Evolutionary conservation across 2,329 filamentous ascomycete genomes (phyloP).

Genomic region (Aspergillus ochraceus): DNA sequence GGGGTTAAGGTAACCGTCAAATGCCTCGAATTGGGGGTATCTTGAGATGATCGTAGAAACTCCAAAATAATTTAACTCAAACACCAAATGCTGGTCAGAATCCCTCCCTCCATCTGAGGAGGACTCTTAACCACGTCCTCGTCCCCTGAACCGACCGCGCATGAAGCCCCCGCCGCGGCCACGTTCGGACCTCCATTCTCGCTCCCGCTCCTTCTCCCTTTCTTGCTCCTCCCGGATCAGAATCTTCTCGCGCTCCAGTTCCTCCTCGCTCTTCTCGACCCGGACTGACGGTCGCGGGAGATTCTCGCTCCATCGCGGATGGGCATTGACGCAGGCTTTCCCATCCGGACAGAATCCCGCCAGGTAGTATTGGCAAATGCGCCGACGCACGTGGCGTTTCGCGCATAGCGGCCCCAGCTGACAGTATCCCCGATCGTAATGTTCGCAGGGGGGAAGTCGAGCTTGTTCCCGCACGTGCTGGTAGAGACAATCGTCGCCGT

Average conservation of each 20-base stretch:
- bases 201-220: slow-evolving; percentile 54
- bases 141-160: slow-evolving; percentile 45
- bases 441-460: slow-evolving; percentile 76
- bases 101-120: not conserved
- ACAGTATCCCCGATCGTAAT: slow-evolving; percentile 95
- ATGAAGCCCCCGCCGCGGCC: slow-evolving; percentile 50
- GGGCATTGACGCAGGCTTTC: slow-evolving; percentile 71
- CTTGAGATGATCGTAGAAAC: not conserved
- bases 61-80: not conserved
- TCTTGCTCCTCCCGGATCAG: slow-evolving; percentile 62
- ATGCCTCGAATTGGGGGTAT: not conserved
- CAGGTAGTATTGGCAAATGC: slow-evolving; percentile 80
- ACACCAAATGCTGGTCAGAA: not conserved
- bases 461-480: slow-evolving; percentile 84
- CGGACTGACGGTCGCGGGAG: slow-evolving; percentile 59
- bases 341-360: slow-evolving; percentile 94
- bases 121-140: slow-evolving; percentile 42
- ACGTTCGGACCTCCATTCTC: slow-evolving; percentile 55
- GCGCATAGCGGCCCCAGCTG: slow-evolving; percentile 83
- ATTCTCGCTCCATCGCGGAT: slow-evolving; percentile 75
- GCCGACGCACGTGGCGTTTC: slow-evolving; percentile 83
- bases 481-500: slow-evolving; percentile 94
- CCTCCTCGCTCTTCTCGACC: slow-evolving; percentile 72
- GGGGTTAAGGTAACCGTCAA: not conserved
- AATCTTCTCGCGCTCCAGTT: slow-evolving; percentile 59